phyloP scores from a whole-genome alignment of 1,284 basidiomycete genomes.

The Ganoderma sp. region DNA sequence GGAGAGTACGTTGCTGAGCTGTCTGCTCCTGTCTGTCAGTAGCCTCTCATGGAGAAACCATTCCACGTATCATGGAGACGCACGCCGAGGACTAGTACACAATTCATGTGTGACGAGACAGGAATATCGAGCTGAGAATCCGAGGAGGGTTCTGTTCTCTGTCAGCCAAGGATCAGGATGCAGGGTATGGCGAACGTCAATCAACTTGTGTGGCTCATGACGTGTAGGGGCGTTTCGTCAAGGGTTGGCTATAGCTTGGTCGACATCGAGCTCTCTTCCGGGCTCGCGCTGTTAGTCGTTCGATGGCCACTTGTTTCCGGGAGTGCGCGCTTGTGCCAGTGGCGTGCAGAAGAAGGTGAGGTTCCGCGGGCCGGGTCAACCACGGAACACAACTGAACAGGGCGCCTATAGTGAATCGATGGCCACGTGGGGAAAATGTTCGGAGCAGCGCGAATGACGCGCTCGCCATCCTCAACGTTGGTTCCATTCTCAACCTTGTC shows the following conservation, averaged over 20 bases:
- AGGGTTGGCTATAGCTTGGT: neutral
- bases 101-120: neutral
- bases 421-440: conserved; percentile 13
- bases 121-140: neutral
- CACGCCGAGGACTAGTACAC: neutral
- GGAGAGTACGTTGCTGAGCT: neutral
- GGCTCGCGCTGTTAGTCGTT: neutral
- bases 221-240: neutral
- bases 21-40: neutral
- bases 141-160: neutral
- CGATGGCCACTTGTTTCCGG: neutral
- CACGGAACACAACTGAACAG: neutral
- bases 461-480: neutral
- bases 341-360: neutral
- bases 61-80: neutral
- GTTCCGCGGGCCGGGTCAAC: neutral
- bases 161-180: neutral
- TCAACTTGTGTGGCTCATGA: neutral
- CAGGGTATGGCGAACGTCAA: neutral
- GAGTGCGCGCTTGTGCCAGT: conserved; percentile 3
- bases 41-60: neutral
- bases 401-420: conserved; percentile 1
- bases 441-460: neutral
- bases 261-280: neutral
- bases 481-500: neutral